Evolutionary conservation across 2,329 filamentous ascomycete genomes (phyloP), one percentile per base, ranked within the genome.

Genomic region (Stromatinia cepivora): DNA sequence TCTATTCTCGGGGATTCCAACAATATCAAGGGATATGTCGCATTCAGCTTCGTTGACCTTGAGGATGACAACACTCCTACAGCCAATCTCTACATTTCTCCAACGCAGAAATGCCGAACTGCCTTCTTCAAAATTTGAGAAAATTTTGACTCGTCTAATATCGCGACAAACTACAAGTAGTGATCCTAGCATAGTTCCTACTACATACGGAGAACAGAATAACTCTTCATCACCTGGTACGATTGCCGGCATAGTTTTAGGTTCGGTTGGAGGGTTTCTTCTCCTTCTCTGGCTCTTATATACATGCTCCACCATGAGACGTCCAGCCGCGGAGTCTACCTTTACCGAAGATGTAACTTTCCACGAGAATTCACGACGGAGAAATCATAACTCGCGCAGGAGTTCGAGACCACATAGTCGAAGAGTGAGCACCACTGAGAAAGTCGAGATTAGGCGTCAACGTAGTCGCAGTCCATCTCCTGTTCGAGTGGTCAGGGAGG

Each of bases 171-270:
- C 25, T 34, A 28, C 45, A 9, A 54, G 20, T 28, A 53, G 36
- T 8, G 48, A 56, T 22, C 59, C 69, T 13, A 46, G 31, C 69
- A 82, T 87, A 71, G 88, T 91, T 73, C 87, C 88, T 1, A 84
- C 86, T 36, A 86, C 86, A 73, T 91, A 91, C 79, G 81, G 83
- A 58, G 81, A 82, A 66, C 80, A 86, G 46, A 79, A 85, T 76
- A 75, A 79, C 36, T 84, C 86, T 8, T 87, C 87, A 0, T 59
- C 81, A 0, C 84, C 87, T 0, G 87, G 86, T 67, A 83, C 84
- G 52, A 84, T 90, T 1, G 86, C 83, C 13, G 88, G 88, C 67
- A 89, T 90, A 70, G 84, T 86, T 8, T 80, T 87, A 36, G 85
- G 85, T 71, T 82, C 81, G 69, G 82, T 87, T 31, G 81, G 79